phyloP scores from a whole-genome alignment of 2,329 filamentous ascomycete species.

The Penicillium olsonii region DNA sequence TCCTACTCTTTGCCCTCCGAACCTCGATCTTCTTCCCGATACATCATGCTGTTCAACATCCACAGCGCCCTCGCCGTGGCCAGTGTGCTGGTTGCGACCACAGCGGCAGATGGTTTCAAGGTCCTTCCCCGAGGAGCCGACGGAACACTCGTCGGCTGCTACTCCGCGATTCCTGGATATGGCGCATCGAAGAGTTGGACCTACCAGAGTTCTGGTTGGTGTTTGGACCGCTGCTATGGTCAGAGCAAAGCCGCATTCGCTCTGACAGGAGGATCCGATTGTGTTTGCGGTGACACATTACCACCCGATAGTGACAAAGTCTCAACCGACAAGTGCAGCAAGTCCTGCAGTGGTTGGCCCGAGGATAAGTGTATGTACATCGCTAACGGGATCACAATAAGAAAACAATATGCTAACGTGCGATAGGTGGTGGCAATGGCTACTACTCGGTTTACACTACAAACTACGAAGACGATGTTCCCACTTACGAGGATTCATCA shows the following conservation, averaged over 20 bases:
- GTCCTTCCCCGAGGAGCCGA: slow-evolving; percentile 14
- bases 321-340: slow-evolving; percentile 63
- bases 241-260: slow-evolving; percentile 61
- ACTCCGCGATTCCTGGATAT: slow-evolving; percentile 49
- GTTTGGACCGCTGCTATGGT: slow-evolving; percentile 53
- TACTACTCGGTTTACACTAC: slow-evolving; percentile 56
- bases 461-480: slow-evolving; percentile 45
- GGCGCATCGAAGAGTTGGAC: slow-evolving; percentile 50
- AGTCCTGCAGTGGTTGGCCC: slow-evolving; percentile 64
- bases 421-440: slow-evolving; percentile 58
- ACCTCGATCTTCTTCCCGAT: slow-evolving; percentile 6
- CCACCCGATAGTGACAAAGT: slow-evolving; percentile 60
- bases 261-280: slow-evolving; percentile 62
- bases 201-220: slow-evolving; percentile 59
- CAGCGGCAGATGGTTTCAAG: slow-evolving; percentile 22
- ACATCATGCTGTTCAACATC: slow-evolving; percentile 32
- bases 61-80: slow-evolving; percentile 28
- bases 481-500: slow-evolving; percentile 28
- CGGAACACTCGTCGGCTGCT: slow-evolving; percentile 53
- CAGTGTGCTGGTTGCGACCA: slow-evolving; percentile 27
- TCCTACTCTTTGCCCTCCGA: slow-evolving; percentile 6
- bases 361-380: slow-evolving; percentile 63
- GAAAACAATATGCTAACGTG: slow-evolving; percentile 25
- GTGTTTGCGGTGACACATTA: slow-evolving; percentile 72
- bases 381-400: background rate